Evolutionary conservation across 257 asterid species (phyloP).

Genomic region (Capsicum baccatum): DNA sequence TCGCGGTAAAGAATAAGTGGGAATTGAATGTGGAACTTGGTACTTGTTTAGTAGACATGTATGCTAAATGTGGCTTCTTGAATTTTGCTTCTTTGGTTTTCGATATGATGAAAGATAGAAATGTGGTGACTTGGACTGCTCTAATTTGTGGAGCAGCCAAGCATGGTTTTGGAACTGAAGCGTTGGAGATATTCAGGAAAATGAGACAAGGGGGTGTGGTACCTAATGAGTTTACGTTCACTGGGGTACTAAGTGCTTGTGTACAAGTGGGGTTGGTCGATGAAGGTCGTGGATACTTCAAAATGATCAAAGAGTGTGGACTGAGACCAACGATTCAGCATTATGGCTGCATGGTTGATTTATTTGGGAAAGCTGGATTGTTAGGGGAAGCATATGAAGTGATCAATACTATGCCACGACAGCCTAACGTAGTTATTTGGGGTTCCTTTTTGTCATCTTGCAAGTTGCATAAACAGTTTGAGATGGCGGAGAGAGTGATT

Average conservation of each 20-base stretch:
- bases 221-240: slow-evolving; percentile 74
- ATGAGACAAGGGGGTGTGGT: slow-evolving; percentile 53
- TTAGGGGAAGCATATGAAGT: slow-evolving; percentile 64
- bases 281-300: slow-evolving; percentile 62
- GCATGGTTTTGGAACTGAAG: slow-evolving; percentile 51
- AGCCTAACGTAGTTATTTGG: slow-evolving; percentile 70
- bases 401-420: slow-evolving; percentile 51
- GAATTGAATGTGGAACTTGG: slow-evolving; percentile 54
- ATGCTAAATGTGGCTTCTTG: slow-evolving; percentile 61
- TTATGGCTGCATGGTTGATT: slow-evolving; percentile 75
- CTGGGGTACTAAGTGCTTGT: slow-evolving; percentile 70
- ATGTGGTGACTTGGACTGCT: slow-evolving; percentile 72
- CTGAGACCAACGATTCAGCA: slow-evolving; percentile 63
- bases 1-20: slow-evolving; percentile 55
- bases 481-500: slow-evolving; percentile 62
- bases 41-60: slow-evolving; percentile 67
- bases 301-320: slow-evolving; percentile 52
- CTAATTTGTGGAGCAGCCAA: slow-evolving; percentile 63
- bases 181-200: slow-evolving; percentile 50
- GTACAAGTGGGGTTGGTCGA: slow-evolving; percentile 64
- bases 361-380: slow-evolving; percentile 68
- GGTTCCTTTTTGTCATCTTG: slow-evolving; percentile 69
- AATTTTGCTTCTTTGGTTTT: slow-evolving; percentile 54
- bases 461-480: slow-evolving; percentile 59
- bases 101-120: slow-evolving; percentile 42